Percentiles rank a stretch among this genome's conserved stretches.
phyloP scores from a whole-genome alignment of 2,329 filamentous ascomycete genomes.

The Venturia carpophila region DNA sequence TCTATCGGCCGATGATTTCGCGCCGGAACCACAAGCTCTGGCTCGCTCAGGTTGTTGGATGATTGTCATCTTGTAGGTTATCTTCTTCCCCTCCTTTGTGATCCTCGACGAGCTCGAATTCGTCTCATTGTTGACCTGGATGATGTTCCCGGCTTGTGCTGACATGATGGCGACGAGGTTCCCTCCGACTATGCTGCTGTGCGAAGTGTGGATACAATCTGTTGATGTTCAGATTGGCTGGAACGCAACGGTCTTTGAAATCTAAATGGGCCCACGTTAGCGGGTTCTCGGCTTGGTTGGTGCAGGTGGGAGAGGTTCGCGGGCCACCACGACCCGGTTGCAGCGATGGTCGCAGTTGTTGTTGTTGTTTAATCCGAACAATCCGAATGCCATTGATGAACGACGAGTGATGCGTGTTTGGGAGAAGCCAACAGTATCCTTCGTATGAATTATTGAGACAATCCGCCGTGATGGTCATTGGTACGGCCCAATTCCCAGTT shows the following conservation, averaged over 20 bases:
- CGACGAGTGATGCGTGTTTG: neutral
- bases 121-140: slow-evolving; percentile 50
- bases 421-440: neutral
- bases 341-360: neutral
- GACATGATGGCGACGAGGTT: neutral
- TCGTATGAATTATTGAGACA: neutral
- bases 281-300: neutral
- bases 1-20: slow-evolving; percentile 82
- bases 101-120: slow-evolving; percentile 46
- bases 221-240: neutral
- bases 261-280: neutral
- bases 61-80: slow-evolving; percentile 77
- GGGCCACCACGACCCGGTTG: neutral
- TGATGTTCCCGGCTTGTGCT: slow-evolving; percentile 27
- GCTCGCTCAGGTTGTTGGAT: slow-evolving; percentile 93
- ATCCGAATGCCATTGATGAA: neutral
- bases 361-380: too few species aligned
- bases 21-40: slow-evolving; percentile 87
- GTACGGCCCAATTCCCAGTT: slow-evolving; percentile 2
- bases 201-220: neutral
- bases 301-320: neutral
- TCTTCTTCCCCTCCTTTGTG: slow-evolving; percentile 66
- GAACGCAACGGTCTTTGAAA: neutral
- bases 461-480: neutral
- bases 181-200: neutral